These are phyloP conservation scores for Chenopodium formosanum DNA, from an alignment of 148 eudicot genomes.

Conservation along the genomic window DNA sequence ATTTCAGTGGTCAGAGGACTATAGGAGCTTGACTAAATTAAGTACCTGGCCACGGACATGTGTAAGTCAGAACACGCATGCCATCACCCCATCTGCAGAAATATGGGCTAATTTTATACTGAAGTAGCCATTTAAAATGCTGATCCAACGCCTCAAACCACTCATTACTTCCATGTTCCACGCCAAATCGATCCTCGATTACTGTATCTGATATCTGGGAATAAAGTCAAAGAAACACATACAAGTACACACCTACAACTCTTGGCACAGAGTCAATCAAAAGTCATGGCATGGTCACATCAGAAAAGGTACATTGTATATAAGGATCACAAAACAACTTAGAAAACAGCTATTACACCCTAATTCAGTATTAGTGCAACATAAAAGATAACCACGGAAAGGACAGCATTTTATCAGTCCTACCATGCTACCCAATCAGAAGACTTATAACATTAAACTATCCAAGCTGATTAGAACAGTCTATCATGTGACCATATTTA, in stretches of 20 bases:
- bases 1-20: neutral
- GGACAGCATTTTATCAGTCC: neutral
- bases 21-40: neutral
- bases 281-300: neutral
- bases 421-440: neutral
- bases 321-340: neutral
- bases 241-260: conserved; percentile 10
- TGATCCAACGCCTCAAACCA: conserved; percentile 89
- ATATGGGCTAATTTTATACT: conserved; percentile 88
- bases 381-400: neutral
- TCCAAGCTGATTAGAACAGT: no score
- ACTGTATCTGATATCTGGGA: conserved; percentile 93
- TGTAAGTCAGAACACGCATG: conserved; percentile 96
- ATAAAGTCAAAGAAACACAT: conserved; percentile 38
- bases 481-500: no score
- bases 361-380: neutral
- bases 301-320: neutral
- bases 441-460: no score
- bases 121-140: conserved; percentile 94
- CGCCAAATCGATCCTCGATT: conserved; percentile 94
- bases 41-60: conserved; percentile 97
- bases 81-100: conserved; percentile 97
- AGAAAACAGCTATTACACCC: neutral
- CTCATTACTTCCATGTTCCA: conserved; percentile 84
- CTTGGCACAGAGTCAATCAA: neutral